Percentiles rank a stretch among this genome's conserved stretches.
Conservation (phyloP, 2,329 filamentous ascomycete genomes). For the Ilyonectria robusta region DNA sequence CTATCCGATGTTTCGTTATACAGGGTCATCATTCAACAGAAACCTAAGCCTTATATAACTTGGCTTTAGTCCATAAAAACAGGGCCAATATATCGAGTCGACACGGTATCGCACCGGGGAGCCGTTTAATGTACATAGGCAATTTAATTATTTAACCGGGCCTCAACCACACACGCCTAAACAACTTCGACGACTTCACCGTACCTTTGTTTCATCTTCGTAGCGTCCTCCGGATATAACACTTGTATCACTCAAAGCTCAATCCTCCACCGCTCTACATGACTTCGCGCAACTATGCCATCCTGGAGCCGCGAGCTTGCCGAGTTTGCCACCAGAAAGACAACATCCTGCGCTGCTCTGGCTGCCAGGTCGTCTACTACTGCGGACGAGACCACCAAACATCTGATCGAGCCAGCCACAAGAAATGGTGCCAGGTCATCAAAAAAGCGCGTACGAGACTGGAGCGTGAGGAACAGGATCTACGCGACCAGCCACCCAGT, state of each 20-base stretch:
- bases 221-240: too few species aligned
- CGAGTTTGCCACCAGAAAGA: conserved; percentile 32
- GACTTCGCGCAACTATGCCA: background rate
- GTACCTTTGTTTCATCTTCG: too few species aligned
- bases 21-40: too few species aligned
- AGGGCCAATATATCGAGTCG: too few species aligned
- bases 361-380: conserved; percentile 61
- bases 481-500: conserved; percentile 52
- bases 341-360: conserved; percentile 53
- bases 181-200: too few species aligned
- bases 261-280: background rate
- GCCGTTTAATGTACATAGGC: too few species aligned
- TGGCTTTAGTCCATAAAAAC: too few species aligned
- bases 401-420: conserved; percentile 55
- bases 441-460: conserved; percentile 49
- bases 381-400: conserved; percentile 62
- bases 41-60: too few species aligned
- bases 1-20: too few species aligned
- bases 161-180: too few species aligned
- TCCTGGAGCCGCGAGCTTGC: conserved; percentile 29
- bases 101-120: too few species aligned
- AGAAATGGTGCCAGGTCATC: conserved; percentile 55
- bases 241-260: background rate
- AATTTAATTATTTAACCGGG: too few species aligned
- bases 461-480: conserved; percentile 53